Percentiles rank a stretch among this genome's conserved stretches.
These are phyloP conservation scores for Talaromyces sp. DNA, from an alignment of 2,329 filamentous ascomycete genomes.

Conservation along the genomic window DNA sequence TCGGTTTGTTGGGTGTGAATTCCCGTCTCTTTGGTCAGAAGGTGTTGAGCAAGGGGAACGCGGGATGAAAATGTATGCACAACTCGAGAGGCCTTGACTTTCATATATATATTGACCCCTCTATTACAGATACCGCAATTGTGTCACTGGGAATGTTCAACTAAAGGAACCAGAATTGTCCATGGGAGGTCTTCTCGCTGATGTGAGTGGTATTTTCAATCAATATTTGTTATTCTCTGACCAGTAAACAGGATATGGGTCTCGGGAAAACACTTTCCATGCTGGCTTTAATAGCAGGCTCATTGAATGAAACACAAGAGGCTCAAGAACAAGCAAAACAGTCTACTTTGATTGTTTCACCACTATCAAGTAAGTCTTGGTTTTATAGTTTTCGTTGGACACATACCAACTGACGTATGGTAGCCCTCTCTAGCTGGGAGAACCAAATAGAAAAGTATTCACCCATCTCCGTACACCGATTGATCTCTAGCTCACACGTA, in stretches of 20 bases:
- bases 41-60: not conserved
- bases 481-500: not conserved
- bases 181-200: not conserved
- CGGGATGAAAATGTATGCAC: slow-evolving; percentile 1
- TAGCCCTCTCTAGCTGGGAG: slow-evolving; percentile 1
- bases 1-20: not conserved
- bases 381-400: not conserved
- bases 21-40: slow-evolving; percentile 1
- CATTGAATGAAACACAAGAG: not conserved
- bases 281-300: not conserved
- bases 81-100: not conserved
- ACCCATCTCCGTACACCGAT: not conserved
- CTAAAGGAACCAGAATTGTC: slow-evolving; percentile 1
- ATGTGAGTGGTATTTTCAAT: not conserved
- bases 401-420: not conserved
- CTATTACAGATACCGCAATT: not conserved
- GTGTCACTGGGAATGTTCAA: not conserved
- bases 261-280: not conserved
- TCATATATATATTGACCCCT: not conserved
- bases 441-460: not conserved
- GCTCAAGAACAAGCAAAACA: not conserved
- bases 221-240: not conserved
- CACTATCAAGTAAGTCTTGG: not conserved
- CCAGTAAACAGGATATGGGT: not conserved
- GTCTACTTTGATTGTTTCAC: not conserved